Base-by-base conservation (phyloP, 805 yeast genomes). In the Dipodascus albidus region DNA sequence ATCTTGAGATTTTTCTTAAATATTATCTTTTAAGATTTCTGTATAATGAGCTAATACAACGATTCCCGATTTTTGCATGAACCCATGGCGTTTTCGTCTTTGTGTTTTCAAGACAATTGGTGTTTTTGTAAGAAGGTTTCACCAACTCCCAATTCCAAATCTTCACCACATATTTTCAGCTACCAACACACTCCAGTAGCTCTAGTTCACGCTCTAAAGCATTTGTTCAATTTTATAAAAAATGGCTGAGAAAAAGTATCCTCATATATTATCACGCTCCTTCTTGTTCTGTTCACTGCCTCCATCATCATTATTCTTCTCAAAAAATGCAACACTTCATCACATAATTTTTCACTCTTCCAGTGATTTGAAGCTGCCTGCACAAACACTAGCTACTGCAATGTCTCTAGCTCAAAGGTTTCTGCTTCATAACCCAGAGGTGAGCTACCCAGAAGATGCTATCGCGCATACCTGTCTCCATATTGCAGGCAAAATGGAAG, bases 401-500 rank as follows among this genome's bases (percentile, higher is more conserved):
- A 80, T 85, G 79, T 76, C 80, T 57, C 81, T 81, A 58, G 84
- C 82, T 62, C 95, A 88, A 59, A 70, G 88, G 50, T 84, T 75
- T 60, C 82, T 78, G 60, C 70, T 88, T 15, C 81, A 82, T 66
- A 84, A 85, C 55, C 56, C 54, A 3, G 20, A 47, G 17, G 8
- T 48, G 3, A 54, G 51, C 44, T 54, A 56, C 22, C 59, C 60
- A 2, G 41, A 56, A 3, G 52, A 41, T 15, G 82, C 83, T 48
- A 77, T 86, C n/a, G 86, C 87, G 0, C 67, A 83, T 6, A 76
- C 91, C 8, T 77, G 88, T 52, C 64, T 89, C 4, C 77, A 85
- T 54, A 70, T 87, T 15, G 85, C 96, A 1, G 72, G 83, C 47
- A 87, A 89, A 65, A 80, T 82, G 58, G 95, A 87, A 62, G 96